Base-by-base conservation (phyloP, 2,329 filamentous ascomycete genomes). In the Curvularia spicifera region DNA sequence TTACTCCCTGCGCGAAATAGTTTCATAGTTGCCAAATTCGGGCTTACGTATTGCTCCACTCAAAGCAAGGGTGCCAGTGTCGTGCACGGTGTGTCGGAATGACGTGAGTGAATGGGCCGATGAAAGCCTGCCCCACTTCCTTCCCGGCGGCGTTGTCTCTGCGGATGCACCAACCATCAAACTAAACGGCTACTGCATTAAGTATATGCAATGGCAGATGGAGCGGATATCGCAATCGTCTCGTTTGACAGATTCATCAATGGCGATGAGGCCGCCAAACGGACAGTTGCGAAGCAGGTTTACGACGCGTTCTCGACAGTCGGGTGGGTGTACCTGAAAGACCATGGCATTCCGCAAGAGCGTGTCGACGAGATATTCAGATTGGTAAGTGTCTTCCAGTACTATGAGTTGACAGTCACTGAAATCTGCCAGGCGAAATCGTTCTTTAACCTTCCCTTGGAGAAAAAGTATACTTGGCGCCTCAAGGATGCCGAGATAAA, bases 281-380 rank as follows among this genome's bases (percentile, higher is more conserved):
- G 56, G 10, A 61, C 53, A 4, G 69, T 72, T 22, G 66, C 69
- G 3, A 70, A 63, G 43, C 54, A 77, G 37, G 69, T 80, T 13
- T 76, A 79, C 56, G 53, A 72, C 13, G 78, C 77, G 2, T 78
- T 78, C 39, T 72, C 72, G 40, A 73, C 67, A 6, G 71, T 78
- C 7, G 78, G 78, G 2, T 80, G 79, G 66, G 77, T 79, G n/a
- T 79, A 79, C 51, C 64, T 81, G 28, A 72, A 73, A 57, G 78
- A 78, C 42, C 76, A 79, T 54, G 76, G 76, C 7, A 68, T 81
- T 0, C 64, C 72, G 3, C 70, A 75, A 57, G 63, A 70, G 24
- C 58, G 67, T 22, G 67, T 79, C 1, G 71, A 74, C 29, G 57
- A 71, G 43, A 66, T 68, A 4, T 74, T 75, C 43, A 53, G 29